Evolutionary conservation across 73 alveolate genomes (phyloP).

Genomic region (Tetrahymena elliotti): DNA sequence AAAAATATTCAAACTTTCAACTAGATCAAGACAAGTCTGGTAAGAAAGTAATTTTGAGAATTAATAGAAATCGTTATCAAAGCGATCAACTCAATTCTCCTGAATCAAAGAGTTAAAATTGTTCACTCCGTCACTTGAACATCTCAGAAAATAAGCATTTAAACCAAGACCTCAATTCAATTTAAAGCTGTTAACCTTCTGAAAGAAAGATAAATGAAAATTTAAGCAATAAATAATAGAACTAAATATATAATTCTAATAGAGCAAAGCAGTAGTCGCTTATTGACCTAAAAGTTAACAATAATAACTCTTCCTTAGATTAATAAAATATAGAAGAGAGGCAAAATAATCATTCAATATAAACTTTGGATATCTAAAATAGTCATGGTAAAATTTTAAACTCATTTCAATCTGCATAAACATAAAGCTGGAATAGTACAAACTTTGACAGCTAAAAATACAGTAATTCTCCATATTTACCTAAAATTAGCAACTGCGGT

Average conservation of each 20-base stretch:
- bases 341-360: neutral
- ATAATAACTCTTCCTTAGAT: neutral
- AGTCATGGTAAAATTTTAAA: neutral
- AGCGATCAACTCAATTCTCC: neutral
- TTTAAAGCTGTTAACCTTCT: neutral
- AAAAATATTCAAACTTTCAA: neutral
- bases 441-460: neutral
- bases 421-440: neutral
- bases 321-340: neutral
- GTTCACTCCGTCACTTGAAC: neutral
- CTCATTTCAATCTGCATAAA: neutral
- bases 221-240: too few relatives aligned
- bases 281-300: neutral
- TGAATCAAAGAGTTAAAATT: neutral
- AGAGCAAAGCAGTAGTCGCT: neutral
- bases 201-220: neutral
- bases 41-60: neutral
- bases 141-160: neutral
- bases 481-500: neutral
- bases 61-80: neutral
- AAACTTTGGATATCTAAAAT: neutral
- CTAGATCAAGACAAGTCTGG: neutral
- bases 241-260: neutral
- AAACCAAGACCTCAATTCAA: neutral
- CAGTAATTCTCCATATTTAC: neutral